phyloP scores from a whole-genome alignment of 148 eudicot species.

The Arctostaphylos glauca region DNA sequence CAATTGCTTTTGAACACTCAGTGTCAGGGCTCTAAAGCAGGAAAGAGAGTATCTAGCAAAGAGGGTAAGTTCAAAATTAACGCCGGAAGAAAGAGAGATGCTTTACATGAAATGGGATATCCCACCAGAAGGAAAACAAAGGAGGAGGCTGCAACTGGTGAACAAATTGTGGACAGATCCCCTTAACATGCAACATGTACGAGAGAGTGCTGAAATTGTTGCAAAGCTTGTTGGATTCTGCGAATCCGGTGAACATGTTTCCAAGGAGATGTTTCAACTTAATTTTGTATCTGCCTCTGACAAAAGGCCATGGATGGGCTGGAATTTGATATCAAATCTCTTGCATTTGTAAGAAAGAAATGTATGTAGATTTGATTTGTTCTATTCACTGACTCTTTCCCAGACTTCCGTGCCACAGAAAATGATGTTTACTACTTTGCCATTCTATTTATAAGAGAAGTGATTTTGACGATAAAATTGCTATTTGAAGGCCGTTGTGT shows the following conservation, averaged over 20 bases:
- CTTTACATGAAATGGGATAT: conserved; percentile 87
- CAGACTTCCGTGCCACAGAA: background rate
- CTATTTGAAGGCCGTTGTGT: background rate
- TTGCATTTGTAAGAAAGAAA: conserved; percentile 59
- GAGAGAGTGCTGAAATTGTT: conserved; percentile 88
- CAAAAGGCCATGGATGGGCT: conserved; percentile 94
- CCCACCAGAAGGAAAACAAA: conserved; percentile 83
- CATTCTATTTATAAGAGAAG: background rate
- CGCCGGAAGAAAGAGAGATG: conserved; percentile 75
- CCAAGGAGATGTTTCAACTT: conserved; percentile 92
- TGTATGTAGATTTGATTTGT: background rate
- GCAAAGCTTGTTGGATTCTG: conserved; percentile 96
- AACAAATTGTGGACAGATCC: conserved; percentile 97
- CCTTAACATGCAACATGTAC: conserved; percentile 72
- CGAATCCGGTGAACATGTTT: conserved; percentile 65
- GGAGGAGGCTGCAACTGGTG: conserved; percentile 77
- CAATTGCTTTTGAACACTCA: conserved; percentile 26
- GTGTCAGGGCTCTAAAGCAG: conserved; percentile 84
- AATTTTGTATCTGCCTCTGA: conserved; percentile 73
- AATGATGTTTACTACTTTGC: background rate
- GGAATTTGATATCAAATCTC: conserved; percentile 88
- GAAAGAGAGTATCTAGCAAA: conserved; percentile 91
- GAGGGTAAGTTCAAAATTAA: conserved; percentile 79
- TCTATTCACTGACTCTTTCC: background rate
- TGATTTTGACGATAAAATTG: background rate